Evolutionary conservation across 2,329 filamentous ascomycete species (phyloP).

Genomic region (Diatrype stigma): DNA sequence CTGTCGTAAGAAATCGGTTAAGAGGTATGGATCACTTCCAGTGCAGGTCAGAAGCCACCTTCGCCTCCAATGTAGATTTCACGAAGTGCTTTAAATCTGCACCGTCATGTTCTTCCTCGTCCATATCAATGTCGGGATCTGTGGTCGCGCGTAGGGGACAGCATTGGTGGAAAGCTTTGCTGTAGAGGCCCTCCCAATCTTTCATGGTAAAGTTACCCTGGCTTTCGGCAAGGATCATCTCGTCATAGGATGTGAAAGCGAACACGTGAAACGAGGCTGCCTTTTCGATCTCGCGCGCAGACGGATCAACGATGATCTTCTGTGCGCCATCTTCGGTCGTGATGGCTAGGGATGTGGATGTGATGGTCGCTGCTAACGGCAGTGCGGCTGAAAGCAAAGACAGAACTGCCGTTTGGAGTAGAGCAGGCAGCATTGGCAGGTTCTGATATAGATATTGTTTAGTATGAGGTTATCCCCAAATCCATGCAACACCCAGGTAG

Average conservation of each 20-base stretch:
- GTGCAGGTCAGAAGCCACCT: constrained; percentile 37
- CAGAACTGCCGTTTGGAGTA: constrained; percentile 75
- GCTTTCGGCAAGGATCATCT: constrained; percentile 75
- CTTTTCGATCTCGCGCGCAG: constrained; percentile 54
- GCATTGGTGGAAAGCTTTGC: constrained; percentile 63
- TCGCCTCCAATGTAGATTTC: constrained; percentile 54
- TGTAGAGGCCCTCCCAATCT: constrained; percentile 70
- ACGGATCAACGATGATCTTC: constrained; percentile 55
- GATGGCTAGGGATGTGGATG: constrained; percentile 61
- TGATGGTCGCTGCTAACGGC: constrained; percentile 70
- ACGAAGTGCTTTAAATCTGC: constrained; percentile 56
- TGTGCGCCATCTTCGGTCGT: constrained; percentile 34
- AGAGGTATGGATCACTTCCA: constrained; percentile 45
- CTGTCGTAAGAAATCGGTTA: too few relatives aligned
- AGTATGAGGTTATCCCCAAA: constrained; percentile 4
- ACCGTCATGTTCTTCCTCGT: constrained; percentile 40
- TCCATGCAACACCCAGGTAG: constrained; percentile 1
- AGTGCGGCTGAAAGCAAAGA: constrained; percentile 79
- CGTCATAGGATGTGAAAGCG: constrained; percentile 69
- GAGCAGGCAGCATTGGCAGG: constrained; percentile 72
- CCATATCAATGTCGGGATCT: constrained; percentile 40
- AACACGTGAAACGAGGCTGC: constrained; percentile 77
- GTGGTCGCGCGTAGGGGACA: constrained; percentile 37
- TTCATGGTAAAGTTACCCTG: constrained; percentile 72
- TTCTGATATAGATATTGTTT: constrained; percentile 46